Percentiles rank a stretch among this genome's conserved stretches.
These are phyloP conservation scores for Kwoniella shivajii DNA, from an alignment of 1,284 basidiomycete genomes.

Conservation along the genomic window DNA sequence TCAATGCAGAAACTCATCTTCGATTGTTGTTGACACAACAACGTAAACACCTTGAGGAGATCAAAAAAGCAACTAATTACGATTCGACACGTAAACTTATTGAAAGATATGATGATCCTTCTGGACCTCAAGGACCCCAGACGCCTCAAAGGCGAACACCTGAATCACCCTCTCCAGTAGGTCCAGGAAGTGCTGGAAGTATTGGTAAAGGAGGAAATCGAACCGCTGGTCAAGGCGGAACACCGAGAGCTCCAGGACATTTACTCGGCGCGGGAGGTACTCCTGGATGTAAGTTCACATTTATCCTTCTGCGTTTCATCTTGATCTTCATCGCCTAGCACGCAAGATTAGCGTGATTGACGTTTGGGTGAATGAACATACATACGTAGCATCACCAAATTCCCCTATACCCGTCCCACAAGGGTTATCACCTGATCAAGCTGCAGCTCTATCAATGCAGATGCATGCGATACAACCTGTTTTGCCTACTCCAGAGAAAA, in stretches of 20 bases:
- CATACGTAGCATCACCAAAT: slow-evolving; percentile 3
- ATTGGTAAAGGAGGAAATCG: slow-evolving; percentile 12
- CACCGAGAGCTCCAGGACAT: slow-evolving; percentile 49
- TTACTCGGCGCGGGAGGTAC: slow-evolving; percentile 41
- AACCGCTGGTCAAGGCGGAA: slow-evolving; percentile 18
- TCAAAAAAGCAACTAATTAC: slow-evolving; percentile 96
- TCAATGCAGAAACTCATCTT: slow-evolving; percentile 72
- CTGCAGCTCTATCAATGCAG: slow-evolving; percentile 46
- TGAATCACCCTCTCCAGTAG: slow-evolving; percentile 11
- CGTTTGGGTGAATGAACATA: too few species aligned
- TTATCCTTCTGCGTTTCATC: background rate
- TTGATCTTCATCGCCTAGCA: too few species aligned
- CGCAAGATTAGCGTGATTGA: too few species aligned
- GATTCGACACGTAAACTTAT: slow-evolving; percentile 87
- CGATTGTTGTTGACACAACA: slow-evolving; percentile 75
- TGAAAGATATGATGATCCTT: slow-evolving; percentile 80
- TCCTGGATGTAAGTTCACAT: slow-evolving; percentile 42
- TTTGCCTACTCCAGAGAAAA: slow-evolving; percentile 66
- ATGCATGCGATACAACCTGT: slow-evolving; percentile 49
- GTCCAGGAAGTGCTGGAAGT: slow-evolving; percentile 22
- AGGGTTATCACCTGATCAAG: slow-evolving; percentile 48
- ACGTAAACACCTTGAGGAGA: slow-evolving; percentile 86
- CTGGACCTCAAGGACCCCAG: background rate
- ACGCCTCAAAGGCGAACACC: slow-evolving; percentile 14
- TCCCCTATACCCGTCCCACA: slow-evolving; percentile 37